Conservation (phyloP, 1,284 basidiomycete genomes). For the Porogramme epimiltina region DNA sequence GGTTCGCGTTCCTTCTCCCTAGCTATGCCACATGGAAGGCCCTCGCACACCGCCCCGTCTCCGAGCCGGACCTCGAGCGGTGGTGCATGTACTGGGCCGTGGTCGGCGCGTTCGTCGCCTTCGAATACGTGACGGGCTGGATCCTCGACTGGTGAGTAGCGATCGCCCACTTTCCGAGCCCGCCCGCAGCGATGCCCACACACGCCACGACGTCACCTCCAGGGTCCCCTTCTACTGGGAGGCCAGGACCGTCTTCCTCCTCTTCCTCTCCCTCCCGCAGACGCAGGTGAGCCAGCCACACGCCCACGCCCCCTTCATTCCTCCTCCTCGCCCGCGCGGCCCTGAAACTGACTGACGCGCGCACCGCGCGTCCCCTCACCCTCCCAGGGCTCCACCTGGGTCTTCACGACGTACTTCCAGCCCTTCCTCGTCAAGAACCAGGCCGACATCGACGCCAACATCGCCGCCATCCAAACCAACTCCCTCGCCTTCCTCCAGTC, state of each 20-base stretch:
- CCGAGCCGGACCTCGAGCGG: slow-evolving; percentile 58
- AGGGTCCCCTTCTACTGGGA: slow-evolving; percentile 86
- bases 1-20: slow-evolving; percentile 69
- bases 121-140: slow-evolving; percentile 72
- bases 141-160: slow-evolving; percentile 73
- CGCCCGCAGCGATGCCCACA: neutral
- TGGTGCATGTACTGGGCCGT: slow-evolving; percentile 70
- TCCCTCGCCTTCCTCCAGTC: slow-evolving; percentile 52
- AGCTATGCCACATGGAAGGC: slow-evolving; percentile 68
- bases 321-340: neutral
- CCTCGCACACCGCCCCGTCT: slow-evolving; percentile 56
- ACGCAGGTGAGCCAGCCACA: slow-evolving; percentile 56
- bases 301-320: neutral
- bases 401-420: slow-evolving; percentile 66
- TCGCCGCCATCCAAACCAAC: slow-evolving; percentile 56
- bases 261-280: slow-evolving; percentile 76
- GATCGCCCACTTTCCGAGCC: neutral
- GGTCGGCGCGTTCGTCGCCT: slow-evolving; percentile 60
- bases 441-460: slow-evolving; percentile 63
- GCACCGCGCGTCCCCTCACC: neutral
- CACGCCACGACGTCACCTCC: slow-evolving; percentile 1
- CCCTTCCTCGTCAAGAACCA: slow-evolving; percentile 73
- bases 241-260: slow-evolving; percentile 66
- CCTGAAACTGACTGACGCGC: slow-evolving; percentile 1
- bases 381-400: slow-evolving; percentile 68